Conservation (phyloP, 2,329 filamentous ascomycete genomes). For the Corniculantispora saksenae region DNA sequence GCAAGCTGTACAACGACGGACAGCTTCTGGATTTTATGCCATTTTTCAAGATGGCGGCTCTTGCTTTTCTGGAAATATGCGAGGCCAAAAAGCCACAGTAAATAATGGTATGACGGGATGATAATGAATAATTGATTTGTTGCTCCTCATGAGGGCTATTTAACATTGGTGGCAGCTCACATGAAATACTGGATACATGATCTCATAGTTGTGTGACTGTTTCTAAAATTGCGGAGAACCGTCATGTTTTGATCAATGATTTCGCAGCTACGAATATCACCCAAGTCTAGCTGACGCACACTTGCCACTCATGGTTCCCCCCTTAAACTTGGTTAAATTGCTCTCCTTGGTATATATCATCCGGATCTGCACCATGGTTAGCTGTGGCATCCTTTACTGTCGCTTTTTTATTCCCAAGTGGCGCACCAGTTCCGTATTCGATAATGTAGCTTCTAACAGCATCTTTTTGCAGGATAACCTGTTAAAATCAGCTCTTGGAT, state of each 20-base stretch:
- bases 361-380: background rate
- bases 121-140: background rate
- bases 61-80: background rate
- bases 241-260: background rate
- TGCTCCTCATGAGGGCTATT: background rate
- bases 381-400: background rate
- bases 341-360: background rate
- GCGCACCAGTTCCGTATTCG: background rate
- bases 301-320: no score
- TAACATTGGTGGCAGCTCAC: no score
- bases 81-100: background rate
- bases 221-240: background rate
- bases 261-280: background rate
- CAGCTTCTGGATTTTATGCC: constrained; percentile 5
- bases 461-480: background rate
- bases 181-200: background rate
- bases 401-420: no score
- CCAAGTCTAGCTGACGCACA: no score
- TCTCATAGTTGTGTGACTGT: background rate
- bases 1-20: background rate
- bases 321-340: background rate
- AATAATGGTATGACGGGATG: no score
- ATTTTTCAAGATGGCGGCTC: background rate
- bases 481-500: background rate
- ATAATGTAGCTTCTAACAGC: background rate